phyloP scores from a whole-genome alignment of 768 basidiomycete species.

The Lepiota subincarnata region DNA sequence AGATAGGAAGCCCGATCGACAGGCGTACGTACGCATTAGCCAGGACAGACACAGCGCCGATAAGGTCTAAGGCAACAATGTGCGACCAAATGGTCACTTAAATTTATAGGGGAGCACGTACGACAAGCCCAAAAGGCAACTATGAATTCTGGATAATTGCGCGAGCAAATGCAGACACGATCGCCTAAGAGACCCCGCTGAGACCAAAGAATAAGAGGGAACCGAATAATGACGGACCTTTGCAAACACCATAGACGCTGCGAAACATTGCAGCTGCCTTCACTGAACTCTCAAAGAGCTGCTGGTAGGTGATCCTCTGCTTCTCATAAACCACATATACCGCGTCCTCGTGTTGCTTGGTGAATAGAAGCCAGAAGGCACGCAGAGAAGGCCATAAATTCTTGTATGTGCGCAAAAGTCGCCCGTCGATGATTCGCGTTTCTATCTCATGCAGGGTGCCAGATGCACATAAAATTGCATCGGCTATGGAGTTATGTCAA shows the following conservation, averaged over 20 bases:
- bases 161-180: constrained; percentile 42
- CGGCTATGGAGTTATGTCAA: constrained; percentile 19
- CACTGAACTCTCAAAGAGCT: constrained; percentile 33
- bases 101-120: constrained; percentile 15
- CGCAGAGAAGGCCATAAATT: constrained; percentile 46
- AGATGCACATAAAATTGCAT: constrained; percentile 34
- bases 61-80: constrained; percentile 25
- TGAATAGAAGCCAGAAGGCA: constrained; percentile 40
- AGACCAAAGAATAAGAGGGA: neutral
- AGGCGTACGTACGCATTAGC: constrained; percentile 38
- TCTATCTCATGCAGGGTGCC: constrained; percentile 40
- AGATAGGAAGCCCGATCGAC: neutral
- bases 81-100: neutral
- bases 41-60: constrained; percentile 47
- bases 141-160: constrained; percentile 45
- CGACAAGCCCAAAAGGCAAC: constrained; percentile 48
- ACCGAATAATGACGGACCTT: constrained; percentile 26
- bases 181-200: constrained; percentile 23
- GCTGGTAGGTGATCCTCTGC: constrained; percentile 37
- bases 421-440: constrained; percentile 38
- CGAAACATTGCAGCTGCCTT: constrained; percentile 32
- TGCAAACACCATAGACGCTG: constrained; percentile 43
- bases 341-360: constrained; percentile 30
- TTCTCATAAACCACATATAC: constrained; percentile 49
- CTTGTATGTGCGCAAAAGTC: constrained; percentile 47